These are phyloP conservation scores for Beauveria rudraprayagi DNA, from an alignment of 2,329 filamentous ascomycete species.

Conservation along the genomic window DNA sequence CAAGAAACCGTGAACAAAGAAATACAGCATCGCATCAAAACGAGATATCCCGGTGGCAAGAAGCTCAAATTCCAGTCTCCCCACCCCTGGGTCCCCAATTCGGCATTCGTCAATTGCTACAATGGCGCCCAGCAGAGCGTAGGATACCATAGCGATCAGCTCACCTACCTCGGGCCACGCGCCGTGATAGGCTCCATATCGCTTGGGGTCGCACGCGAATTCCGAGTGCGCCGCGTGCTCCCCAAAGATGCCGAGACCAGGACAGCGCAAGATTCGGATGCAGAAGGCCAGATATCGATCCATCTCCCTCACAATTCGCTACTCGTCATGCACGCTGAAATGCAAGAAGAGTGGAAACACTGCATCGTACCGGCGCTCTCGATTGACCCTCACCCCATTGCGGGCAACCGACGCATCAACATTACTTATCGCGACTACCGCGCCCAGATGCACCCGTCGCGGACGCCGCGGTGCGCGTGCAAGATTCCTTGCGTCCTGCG, in stretches of 20 bases:
- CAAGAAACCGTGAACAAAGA: conserved; percentile 69
- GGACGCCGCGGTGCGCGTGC: conserved; percentile 74
- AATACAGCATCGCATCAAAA: conserved; percentile 61
- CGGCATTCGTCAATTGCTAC: conserved; percentile 93
- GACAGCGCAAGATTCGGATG: conserved; percentile 44
- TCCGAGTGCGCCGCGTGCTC: conserved; percentile 72
- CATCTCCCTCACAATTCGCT: conserved; percentile 92
- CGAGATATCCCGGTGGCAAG: conserved; percentile 57
- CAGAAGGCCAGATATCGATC: conserved; percentile 80
- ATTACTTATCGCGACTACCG: conserved; percentile 90
- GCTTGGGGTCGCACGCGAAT: conserved; percentile 86
- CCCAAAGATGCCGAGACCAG: conserved; percentile 44
- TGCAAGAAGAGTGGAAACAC: conserved; percentile 98
- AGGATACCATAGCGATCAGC: conserved; percentile 85
- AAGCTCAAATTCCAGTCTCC: conserved; percentile 75
- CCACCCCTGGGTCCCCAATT: conserved; percentile 71
- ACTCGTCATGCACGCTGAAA: conserved; percentile 92
- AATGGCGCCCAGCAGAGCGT: conserved; percentile 72
- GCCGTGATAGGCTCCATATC: conserved; percentile 85
- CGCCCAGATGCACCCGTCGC: conserved; percentile 63
- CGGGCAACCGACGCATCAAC: conserved; percentile 77
- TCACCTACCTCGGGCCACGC: conserved; percentile 86
- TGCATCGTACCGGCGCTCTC: conserved; percentile 64
- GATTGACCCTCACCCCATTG: conserved; percentile 77
- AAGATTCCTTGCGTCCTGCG: conserved; percentile 59